Percentiles rank a stretch among this genome's conserved stretches.
These are phyloP conservation scores for Hypoxylon sp. DNA, from an alignment of 2,329 filamentous ascomycete genomes.

Conservation along the genomic window DNA sequence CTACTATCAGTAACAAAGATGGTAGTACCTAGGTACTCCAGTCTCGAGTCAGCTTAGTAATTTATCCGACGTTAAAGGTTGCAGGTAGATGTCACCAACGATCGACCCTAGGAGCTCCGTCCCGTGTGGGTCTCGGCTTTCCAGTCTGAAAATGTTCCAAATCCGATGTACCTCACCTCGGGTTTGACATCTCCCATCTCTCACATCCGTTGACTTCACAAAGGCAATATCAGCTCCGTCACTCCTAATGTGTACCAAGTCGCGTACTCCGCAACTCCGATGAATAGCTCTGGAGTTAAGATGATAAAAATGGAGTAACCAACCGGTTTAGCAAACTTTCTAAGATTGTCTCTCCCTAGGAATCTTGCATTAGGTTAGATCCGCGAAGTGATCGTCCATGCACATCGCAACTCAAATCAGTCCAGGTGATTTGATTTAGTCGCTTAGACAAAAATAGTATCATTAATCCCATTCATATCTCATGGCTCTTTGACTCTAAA, in stretches of 20 bases:
- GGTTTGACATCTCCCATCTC: background rate
- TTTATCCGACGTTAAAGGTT: background rate
- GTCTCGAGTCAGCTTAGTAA: background rate
- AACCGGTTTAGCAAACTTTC: too few species aligned
- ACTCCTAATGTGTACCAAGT: background rate
- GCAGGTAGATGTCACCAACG: background rate
- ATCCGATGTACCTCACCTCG: slow-evolving; percentile 12
- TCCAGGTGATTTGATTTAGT: background rate
- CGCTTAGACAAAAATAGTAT: background rate
- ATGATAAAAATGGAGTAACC: background rate
- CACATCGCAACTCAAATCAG: background rate
- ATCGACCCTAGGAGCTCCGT: background rate
- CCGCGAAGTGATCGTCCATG: background rate
- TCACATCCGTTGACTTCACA: background rate
- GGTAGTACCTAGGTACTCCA: background rate
- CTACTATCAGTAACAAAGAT: background rate
- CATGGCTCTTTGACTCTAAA: background rate
- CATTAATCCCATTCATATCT: background rate
- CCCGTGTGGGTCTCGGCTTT: slow-evolving; percentile 16
- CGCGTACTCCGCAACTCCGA: background rate
- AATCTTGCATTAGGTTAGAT: background rate
- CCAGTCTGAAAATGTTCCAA: slow-evolving; percentile 10
- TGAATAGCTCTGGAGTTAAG: background rate
- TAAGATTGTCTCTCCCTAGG: background rate
- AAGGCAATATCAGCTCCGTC: background rate